Conservation (phyloP, 108 stramenopile genomes). For the Skeletonema potamos region DNA sequence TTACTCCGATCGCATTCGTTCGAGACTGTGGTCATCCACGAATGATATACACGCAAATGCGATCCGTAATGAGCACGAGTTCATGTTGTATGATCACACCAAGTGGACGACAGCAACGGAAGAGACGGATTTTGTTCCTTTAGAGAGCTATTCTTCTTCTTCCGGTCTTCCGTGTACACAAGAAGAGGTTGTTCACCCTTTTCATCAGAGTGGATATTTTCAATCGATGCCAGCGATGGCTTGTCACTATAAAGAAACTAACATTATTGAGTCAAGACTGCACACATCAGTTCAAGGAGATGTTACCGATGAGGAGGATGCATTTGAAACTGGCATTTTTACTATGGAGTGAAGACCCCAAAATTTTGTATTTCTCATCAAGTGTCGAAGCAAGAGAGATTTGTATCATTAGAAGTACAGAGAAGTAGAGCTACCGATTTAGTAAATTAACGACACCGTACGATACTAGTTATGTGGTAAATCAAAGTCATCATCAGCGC, state of each 20-base stretch:
- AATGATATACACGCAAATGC: conserved; percentile 31
- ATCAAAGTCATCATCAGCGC: conserved; percentile 14
- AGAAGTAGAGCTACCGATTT: too few relatives aligned
- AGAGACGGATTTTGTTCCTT: conserved; percentile 8
- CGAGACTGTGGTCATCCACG: conserved; percentile 33
- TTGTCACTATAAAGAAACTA: neutral
- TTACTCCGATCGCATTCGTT: conserved; percentile 25
- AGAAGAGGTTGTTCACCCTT: conserved; percentile 21
- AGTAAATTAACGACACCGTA: neutral
- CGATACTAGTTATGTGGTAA: neutral
- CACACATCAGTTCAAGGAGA: neutral
- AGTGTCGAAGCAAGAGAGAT: neutral
- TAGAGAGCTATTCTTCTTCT: neutral
- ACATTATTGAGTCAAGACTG: neutral
- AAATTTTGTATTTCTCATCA: neutral
- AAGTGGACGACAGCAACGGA: conserved; percentile 34
- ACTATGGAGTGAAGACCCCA: neutral
- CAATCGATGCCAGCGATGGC: neutral
- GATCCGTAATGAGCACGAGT: conserved; percentile 35
- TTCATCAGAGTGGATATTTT: conserved; percentile 18
- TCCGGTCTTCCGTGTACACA: neutral
- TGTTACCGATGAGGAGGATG: neutral
- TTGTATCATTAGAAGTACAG: neutral
- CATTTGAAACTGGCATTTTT: neutral
- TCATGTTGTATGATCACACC: conserved; percentile 9